Conservation (phyloP, 192 early-diverging fungal genomes). For the Coemansia asiatica region DNA sequence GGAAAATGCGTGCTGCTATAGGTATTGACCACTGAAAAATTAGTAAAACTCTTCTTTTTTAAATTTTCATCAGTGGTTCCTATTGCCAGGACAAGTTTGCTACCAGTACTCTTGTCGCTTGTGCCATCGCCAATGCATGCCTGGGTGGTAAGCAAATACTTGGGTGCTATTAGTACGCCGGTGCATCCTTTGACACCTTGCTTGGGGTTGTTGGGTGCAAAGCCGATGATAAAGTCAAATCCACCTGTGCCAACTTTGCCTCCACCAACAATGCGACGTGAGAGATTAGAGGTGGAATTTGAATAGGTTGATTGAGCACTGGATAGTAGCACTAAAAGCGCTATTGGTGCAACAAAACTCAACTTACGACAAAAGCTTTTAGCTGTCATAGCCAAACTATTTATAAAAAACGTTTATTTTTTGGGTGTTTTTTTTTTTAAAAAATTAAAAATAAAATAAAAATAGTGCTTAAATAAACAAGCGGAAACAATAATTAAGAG, state of each 20-base stretch:
- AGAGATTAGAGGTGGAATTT: constrained; percentile 1
- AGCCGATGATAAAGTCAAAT: constrained; percentile 10
- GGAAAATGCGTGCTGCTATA: not conserved
- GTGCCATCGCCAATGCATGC: not conserved
- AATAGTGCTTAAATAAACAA: too few relatives aligned
- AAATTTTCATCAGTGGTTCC: constrained; percentile 6
- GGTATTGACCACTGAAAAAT: not conserved
- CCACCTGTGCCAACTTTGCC: not conserved
- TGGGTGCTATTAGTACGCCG: constrained; percentile 17
- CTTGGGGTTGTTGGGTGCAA: not conserved
- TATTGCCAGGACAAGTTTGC: constrained; percentile 3
- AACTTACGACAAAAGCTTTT: not conserved
- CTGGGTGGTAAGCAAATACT: constrained; percentile 13
- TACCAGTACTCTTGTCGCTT: not conserved
- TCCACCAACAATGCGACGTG: constrained; percentile 3
- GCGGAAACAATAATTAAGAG: too few relatives aligned
- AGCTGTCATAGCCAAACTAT: not conserved
- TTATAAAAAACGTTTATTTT: constrained; percentile 1
- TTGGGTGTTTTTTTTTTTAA: not conserved
- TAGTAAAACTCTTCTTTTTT: constrained; percentile 3
- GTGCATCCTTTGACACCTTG: constrained; percentile 11
- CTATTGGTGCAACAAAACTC: not conserved
- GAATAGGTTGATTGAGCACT: not conserved
- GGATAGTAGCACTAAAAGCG: not conserved
- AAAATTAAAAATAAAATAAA: not conserved